Evolutionary conservation across 2,329 filamentous ascomycete species (phyloP), one percentile per base, ranked within the genome.

Genomic region (Neurospora crassa): DNA sequence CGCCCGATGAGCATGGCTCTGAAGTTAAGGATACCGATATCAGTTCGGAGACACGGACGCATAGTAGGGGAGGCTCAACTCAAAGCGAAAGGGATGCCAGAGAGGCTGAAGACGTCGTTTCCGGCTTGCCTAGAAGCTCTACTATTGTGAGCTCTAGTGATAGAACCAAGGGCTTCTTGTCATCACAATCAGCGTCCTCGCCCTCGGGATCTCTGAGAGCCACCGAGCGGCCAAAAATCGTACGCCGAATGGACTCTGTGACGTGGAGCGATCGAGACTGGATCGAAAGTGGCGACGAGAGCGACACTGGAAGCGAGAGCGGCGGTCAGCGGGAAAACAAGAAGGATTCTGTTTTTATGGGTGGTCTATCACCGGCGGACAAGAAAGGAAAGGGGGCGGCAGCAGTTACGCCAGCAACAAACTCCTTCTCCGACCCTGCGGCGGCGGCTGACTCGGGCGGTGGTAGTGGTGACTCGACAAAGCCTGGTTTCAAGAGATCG

Each of bases 241-340:
- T 5, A 75, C 76, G 40, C 75, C 72, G 83, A 42, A 75, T 78
- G 34, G 89, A 91, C 75, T 90, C 87, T 3, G 82, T 86, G 70
- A 85, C 84, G 4, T 92, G 90, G 90, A 91, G 88, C 77, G 90
- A 92, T 68, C 82, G 85, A 12, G 89, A 91, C 77, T 90, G 88
- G 82, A 82, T 82, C 11, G 88, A 90, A 74, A 88, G 82, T 71
- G 83, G 80, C 53, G 80, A 82, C 63, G 83, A 85, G 71, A 84
- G 80, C 76, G 84, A 82, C 40, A 67, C 68, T 37, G 53, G 11
- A 8, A 70, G 34, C 42, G 45, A 67, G 14, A 34, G 41, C 24
- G 53, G 53, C 24, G 34, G 40, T n/a, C 68, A 40, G n/a, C 59
- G 42, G 6, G 69, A 72, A 10, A 63, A 7, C 10, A 67, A 67